phyloP scores from a whole-genome alignment of 148 eudicot species.

The Rhododendron vialii region DNA sequence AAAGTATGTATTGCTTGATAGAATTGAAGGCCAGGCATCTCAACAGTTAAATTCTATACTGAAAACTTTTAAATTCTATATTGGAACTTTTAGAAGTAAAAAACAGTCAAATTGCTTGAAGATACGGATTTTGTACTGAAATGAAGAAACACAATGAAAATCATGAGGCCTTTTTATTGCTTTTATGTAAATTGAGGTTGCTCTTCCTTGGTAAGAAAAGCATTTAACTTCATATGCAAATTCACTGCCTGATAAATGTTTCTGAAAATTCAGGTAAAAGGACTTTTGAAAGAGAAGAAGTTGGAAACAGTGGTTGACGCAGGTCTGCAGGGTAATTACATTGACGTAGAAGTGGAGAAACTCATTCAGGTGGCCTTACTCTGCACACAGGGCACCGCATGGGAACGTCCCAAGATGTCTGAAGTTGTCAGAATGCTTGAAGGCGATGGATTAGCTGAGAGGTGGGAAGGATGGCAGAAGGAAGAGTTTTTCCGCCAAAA shows the following conservation, averaged over 20 bases:
- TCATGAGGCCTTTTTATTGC: slow-evolving; percentile 13
- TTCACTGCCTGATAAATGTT: background rate
- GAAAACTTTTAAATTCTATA: background rate
- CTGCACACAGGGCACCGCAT: slow-evolving; percentile 48
- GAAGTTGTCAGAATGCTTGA: slow-evolving; percentile 62
- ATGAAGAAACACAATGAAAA: slow-evolving; percentile 7
- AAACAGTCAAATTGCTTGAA: background rate
- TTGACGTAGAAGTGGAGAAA: slow-evolving; percentile 47
- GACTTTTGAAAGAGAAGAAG: slow-evolving; percentile 49
- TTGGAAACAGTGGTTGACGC: slow-evolving; percentile 45
- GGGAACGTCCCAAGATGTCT: slow-evolving; percentile 56
- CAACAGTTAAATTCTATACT: background rate
- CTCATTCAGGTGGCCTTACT: slow-evolving; percentile 55
- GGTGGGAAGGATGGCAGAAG: slow-evolving; percentile 66
- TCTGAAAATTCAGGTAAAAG: slow-evolving; percentile 39
- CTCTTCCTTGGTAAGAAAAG: background rate
- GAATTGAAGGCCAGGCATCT: background rate
- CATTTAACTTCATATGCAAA: background rate
- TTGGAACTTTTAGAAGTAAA: background rate
- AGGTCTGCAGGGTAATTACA: slow-evolving; percentile 42
- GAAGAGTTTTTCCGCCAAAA: slow-evolving; percentile 44
- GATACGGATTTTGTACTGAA: background rate
- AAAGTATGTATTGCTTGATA: background rate
- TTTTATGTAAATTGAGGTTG: background rate
- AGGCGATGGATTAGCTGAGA: slow-evolving; percentile 53